Evolutionary conservation across 345 rosid species (phyloP).

Genomic region (Euphorbia peplus): DNA sequence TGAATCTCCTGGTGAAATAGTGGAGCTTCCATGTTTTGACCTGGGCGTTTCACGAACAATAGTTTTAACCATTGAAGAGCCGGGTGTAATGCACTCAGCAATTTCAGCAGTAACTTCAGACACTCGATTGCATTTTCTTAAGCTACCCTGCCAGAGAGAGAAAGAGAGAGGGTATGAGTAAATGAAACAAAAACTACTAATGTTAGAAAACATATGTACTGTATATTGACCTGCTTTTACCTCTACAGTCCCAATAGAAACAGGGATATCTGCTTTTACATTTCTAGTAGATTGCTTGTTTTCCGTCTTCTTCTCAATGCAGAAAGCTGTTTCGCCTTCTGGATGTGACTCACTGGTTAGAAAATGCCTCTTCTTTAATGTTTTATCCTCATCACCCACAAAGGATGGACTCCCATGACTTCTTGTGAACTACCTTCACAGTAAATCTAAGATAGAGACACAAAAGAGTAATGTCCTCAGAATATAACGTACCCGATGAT

Average conservation of each 20-base stretch:
- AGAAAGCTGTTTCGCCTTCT: conserved; percentile 26
- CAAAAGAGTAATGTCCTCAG: no score
- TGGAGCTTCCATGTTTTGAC: conserved; percentile 76
- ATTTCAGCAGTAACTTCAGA: conserved; percentile 33
- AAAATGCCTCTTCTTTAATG: conserved; percentile 50
- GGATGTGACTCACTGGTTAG: conserved; percentile 26
- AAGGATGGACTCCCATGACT: conserved; percentile 44
- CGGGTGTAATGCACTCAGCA: conserved; percentile 61
- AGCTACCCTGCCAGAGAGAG: conserved; percentile 43
- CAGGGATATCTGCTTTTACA: conserved; percentile 31
- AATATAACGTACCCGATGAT: no score
- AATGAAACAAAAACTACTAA: conserved; percentile 15
- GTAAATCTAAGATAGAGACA: no score
- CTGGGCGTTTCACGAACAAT: conserved; percentile 50
- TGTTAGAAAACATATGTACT: not conserved
- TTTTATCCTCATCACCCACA: conserved; percentile 35
- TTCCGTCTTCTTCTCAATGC: conserved; percentile 40
- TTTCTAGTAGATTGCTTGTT: conserved; percentile 29
- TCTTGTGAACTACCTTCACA: no score
- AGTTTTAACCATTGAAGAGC: conserved; percentile 45
- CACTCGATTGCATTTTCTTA: conserved; percentile 56
- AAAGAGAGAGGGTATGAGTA: not conserved
- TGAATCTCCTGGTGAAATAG: conserved; percentile 93
- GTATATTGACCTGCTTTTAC: conserved; percentile 32
- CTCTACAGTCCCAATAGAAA: conserved; percentile 32